Evolutionary conservation across 2,329 filamentous ascomycete species (phyloP), one percentile per base, ranked within the genome.

Genomic region (Phaeosphaeria sp.): DNA sequence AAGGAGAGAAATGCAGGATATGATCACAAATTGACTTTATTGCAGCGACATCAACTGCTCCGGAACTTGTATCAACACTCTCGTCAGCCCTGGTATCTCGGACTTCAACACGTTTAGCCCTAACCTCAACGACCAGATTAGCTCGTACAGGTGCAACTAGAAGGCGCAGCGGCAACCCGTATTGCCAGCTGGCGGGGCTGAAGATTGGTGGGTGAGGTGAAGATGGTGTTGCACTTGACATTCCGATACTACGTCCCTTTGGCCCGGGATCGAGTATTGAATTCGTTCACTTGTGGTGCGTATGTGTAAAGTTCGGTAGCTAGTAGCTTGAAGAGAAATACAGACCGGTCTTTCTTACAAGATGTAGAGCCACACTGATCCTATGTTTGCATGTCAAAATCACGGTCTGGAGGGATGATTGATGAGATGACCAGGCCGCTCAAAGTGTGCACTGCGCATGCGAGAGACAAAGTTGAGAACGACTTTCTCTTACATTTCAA

Each of bases 91-190:
- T 15, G 53, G 53, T 27, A 51, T 56, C 17, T 15, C 9, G 2
- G 47, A 47, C 42, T 51, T 56, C 42, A 42, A 42, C 48, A 46
- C 13, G 7, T 39, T 56, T 30, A 27, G 22, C 27, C 44, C 44
- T 9, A 51, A 51, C 48, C 24, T 56, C 25, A 51, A 56, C 20
- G 53, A 56, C 11, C 9, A 51, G 48, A 51, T 51, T 22, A 56
- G 53, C 53, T 56, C 48, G 9, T 56, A 51, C 21, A 56, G 53
- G 30, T 56, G 53, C 40, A 51, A 55, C 43, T 55, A 47, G 18
- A 5, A 30, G n/a, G 36, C 15, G 3, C 3, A 39, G 15, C 13
- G 17, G 17, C n/a, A n/a, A n/a, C 3, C 15, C n/a, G n/a, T 39
- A 39, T n/a, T 7, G 3, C 5, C 3, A 7, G 17, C 25, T 17